phyloP scores from a whole-genome alignment of 1,284 basidiomycete genomes.

The Marasmius sp. region DNA sequence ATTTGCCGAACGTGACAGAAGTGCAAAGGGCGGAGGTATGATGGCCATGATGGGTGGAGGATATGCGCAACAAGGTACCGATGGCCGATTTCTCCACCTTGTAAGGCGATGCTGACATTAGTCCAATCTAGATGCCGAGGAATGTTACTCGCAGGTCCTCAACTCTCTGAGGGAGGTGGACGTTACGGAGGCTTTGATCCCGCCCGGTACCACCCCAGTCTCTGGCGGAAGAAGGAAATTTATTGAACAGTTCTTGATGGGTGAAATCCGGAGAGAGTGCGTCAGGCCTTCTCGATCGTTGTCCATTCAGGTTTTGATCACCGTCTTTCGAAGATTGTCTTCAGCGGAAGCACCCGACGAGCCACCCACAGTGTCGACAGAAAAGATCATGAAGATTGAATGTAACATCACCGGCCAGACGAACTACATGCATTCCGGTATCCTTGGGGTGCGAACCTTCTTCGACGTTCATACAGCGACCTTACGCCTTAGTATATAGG shows the following conservation, averaged over 20 bases:
- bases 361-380: constrained; percentile 58
- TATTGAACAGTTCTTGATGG: constrained; percentile 84
- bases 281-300: constrained; percentile 26
- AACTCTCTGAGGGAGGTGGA: constrained; percentile 73
- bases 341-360: constrained; percentile 85
- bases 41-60: constrained; percentile 42
- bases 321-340: constrained; percentile 9
- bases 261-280: constrained; percentile 81
- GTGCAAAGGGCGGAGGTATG: constrained; percentile 29
- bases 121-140: constrained; percentile 81
- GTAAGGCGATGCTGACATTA: neutral
- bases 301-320: neutral
- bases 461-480: neutral
- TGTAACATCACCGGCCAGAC: constrained; percentile 89
- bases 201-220: constrained; percentile 30
- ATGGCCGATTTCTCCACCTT: neutral
- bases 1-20: constrained; percentile 78
- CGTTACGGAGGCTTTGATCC: constrained; percentile 15
- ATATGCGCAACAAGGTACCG: constrained; percentile 86
- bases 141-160: constrained; percentile 89
- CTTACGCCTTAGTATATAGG: constrained; percentile 40
- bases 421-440: constrained; percentile 89
- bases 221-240: constrained; percentile 47
- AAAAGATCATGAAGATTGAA: constrained; percentile 86
- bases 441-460: constrained; percentile 67